Evolutionary conservation across 2,329 filamentous ascomycete species (phyloP).

Genomic region (Paracamarosporium sp.): DNA sequence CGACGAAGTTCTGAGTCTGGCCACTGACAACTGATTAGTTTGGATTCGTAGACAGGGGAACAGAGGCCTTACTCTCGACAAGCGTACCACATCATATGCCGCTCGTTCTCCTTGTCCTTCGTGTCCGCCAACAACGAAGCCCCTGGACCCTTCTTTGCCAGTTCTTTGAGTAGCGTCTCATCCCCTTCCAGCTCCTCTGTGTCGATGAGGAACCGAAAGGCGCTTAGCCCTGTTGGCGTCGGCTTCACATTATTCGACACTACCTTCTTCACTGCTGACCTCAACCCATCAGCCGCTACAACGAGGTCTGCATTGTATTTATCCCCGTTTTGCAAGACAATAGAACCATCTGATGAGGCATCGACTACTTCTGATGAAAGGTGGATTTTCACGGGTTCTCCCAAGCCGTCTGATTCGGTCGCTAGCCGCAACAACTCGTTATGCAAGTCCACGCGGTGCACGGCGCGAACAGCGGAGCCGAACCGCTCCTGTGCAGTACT

Average conservation of each 20-base stretch:
- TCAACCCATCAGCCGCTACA: slow-evolving; percentile 9
- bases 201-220: slow-evolving; percentile 6
- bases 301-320: slow-evolving; percentile 9
- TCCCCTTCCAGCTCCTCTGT: neutral
- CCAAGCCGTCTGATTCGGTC: neutral
- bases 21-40: neutral
- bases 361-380: neutral
- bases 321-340: slow-evolving; percentile 5
- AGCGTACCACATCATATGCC: slow-evolving; percentile 8
- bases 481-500: neutral
- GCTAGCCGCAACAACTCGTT: slow-evolving; percentile 7
- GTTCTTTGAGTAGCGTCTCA: neutral
- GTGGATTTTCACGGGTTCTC: neutral
- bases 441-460: slow-evolving; percentile 7
- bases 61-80: neutral
- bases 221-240: slow-evolving; percentile 1
- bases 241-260: neutral
- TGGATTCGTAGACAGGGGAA: neutral
- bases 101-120: neutral
- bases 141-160: neutral
- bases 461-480: neutral
- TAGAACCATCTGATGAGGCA: neutral
- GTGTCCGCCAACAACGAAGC: slow-evolving; percentile 5
- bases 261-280: neutral
- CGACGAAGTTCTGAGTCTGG: slow-evolving; percentile 7